Conservation (phyloP, 805 yeast genomes). For the Candida orba region DNA sequence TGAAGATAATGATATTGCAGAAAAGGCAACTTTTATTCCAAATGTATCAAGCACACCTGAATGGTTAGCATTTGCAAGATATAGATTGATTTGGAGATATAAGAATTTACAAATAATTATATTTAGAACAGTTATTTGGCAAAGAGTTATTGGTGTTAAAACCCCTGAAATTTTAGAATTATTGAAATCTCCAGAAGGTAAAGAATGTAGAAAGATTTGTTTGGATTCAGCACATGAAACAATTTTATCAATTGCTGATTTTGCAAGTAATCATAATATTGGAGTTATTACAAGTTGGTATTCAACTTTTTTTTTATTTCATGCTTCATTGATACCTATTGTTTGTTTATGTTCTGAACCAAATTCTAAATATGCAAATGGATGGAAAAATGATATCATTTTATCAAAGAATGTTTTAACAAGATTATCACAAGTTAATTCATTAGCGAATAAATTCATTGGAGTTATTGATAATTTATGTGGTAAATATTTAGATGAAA, state of each 20-base stretch:
- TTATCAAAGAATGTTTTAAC: conserved; percentile 33
- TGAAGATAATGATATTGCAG: conserved; percentile 31
- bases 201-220: conserved; percentile 44
- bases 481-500: conserved; percentile 23
- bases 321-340: conserved; percentile 53
- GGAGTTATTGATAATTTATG: conserved; percentile 38
- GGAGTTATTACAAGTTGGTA: conserved; percentile 55
- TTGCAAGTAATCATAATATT: conserved; percentile 26
- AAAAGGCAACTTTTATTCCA: conserved; percentile 19
- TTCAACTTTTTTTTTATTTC: conserved; percentile 55
- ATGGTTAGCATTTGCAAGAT: conserved; percentile 50
- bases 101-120: conserved; percentile 48
- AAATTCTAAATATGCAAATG: conserved; percentile 33
- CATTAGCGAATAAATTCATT: conserved; percentile 38
- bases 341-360: conserved; percentile 48
- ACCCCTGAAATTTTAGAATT: conserved; percentile 26
- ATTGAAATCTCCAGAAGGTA: conserved; percentile 35
- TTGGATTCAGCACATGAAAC: conserved; percentile 45
- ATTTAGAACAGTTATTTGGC: conserved; percentile 51
- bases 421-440: conserved; percentile 34
- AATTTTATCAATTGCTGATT: conserved; percentile 40
- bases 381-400: conserved; percentile 39
- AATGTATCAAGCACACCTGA: conserved; percentile 27
- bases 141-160: conserved; percentile 36
- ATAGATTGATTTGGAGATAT: conserved; percentile 51